Base-by-base conservation (phyloP, 176 grass and related monocot species). In the Leersia perrieri region DNA sequence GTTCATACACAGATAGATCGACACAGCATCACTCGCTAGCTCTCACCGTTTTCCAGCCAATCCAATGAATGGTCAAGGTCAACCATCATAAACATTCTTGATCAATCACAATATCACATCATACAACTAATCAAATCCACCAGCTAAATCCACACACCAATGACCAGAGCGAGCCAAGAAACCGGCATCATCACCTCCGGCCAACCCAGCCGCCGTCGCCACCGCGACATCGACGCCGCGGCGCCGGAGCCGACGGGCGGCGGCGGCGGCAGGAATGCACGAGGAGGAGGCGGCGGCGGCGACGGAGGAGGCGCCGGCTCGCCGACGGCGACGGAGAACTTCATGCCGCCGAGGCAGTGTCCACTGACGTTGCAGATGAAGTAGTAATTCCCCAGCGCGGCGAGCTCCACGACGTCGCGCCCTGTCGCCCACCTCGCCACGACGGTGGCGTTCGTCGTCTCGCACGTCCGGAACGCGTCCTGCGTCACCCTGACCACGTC, bases 321-420 rank as follows among this genome's bases (percentile, higher is more conserved):
- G 11, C 51, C 58, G 22, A 94, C 90, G 44, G 36, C 63, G 77
- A 97, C 62, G 36, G 78, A 10, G 66, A 97, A 82, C 68, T 80
- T 94, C 95, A 92, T 97, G 45, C 95, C 95, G 38, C 92, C 89
- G 27, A 62, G 75, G 83, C 95, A 97, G 88, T 94, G 89, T 5
- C 92, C 90, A 31, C 75, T 36, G 67, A 92, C 23, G 79, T 92
- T 85, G 83, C 95, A 97, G 18, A 97, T 25, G 80, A 94, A 97
- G 70, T 80, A 90, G 76, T 90, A 89, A 34, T 87, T 82, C 83
- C 72, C 75, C 39, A 85, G 83, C 22, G 10, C 16, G 36, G 88
- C 62, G 75, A 97, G 85, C 73, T 81, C 88, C 33, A 90, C 85
- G 25, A 44, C 11, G 80, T 92, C 90, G 9, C 9, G 73, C 9